phyloP scores from a whole-genome alignment of 1,284 basidiomycete species.

The Wolfiporia cocos region DNA sequence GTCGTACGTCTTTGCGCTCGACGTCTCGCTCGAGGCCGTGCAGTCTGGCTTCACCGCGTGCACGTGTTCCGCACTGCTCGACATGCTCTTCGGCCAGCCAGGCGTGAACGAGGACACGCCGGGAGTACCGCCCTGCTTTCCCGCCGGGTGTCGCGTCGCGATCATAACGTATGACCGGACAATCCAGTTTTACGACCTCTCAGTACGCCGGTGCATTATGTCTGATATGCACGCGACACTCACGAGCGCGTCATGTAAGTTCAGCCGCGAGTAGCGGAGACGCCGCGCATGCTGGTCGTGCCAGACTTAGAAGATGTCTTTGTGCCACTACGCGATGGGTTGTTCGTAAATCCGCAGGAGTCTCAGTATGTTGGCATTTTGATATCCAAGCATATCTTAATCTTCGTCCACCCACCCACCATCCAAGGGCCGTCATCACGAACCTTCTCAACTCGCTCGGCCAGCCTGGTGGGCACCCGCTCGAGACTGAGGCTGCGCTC shows the following conservation, averaged over 20 bases:
- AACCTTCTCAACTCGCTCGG: constrained; percentile 65
- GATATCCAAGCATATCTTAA: neutral
- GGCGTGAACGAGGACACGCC: constrained; percentile 32
- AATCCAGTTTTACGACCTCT: constrained; percentile 89
- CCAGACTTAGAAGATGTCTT: constrained; percentile 92
- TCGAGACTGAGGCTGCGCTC: constrained; percentile 56
- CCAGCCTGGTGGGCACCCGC: constrained; percentile 50
- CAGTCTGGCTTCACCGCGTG: constrained; percentile 71
- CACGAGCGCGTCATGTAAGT: constrained; percentile 7
- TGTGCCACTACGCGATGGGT: constrained; percentile 68
- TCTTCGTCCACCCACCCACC: constrained; percentile 9
- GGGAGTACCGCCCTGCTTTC: constrained; percentile 43
- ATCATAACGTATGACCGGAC: constrained; percentile 84
- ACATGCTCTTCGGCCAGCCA: constrained; percentile 61
- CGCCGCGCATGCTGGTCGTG: constrained; percentile 78
- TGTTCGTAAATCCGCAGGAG: constrained; percentile 77
- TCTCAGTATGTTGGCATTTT: constrained; percentile 45
- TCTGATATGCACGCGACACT: constrained; percentile 1
- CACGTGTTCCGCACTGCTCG: constrained; percentile 62
- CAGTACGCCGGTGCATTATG: constrained; percentile 48
- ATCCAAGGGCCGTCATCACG: constrained; percentile 56
- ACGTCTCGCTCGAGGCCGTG: constrained; percentile 74
- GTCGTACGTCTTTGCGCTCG: constrained; percentile 84
- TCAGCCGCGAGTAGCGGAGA: constrained; percentile 46
- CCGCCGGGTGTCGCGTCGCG: constrained; percentile 52